Percentiles rank a stretch among this genome's conserved stretches.
Conservation (phyloP, 805 yeast species). For the Priceomyces medius region DNA sequence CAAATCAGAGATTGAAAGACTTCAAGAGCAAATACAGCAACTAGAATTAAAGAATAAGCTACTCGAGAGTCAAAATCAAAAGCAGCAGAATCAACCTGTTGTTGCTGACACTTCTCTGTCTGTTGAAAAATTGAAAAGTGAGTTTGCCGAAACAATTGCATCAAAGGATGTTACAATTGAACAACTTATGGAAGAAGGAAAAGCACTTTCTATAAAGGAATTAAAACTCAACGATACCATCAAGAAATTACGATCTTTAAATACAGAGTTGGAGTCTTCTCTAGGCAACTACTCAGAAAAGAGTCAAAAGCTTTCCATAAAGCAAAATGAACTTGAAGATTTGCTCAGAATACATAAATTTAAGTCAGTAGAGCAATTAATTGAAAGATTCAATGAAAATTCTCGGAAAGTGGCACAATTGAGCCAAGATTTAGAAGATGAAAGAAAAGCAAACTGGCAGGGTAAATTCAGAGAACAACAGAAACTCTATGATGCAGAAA, state of each 20-base stretch:
- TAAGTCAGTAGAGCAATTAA: slow-evolving; percentile 27
- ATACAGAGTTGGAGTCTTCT: slow-evolving; percentile 29
- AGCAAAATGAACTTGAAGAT: slow-evolving; percentile 40
- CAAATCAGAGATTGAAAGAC: slow-evolving; percentile 4
- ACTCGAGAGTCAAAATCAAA: slow-evolving; percentile 1
- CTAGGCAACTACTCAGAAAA: slow-evolving; percentile 29
- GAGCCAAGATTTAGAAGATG: slow-evolving; percentile 16
- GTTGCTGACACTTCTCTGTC: slow-evolving; percentile 1
- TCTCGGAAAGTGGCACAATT: slow-evolving; percentile 13
- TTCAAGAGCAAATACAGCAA: slow-evolving; percentile 1
- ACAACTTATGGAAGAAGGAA: slow-evolving; percentile 73
- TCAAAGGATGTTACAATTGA: slow-evolving; percentile 62
- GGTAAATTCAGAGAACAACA: slow-evolving; percentile 24
- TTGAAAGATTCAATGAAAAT: slow-evolving; percentile 17
- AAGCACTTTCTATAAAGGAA: slow-evolving; percentile 68
- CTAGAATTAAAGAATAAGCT: not conserved
- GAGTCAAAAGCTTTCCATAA: slow-evolving; percentile 28
- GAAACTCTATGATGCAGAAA: slow-evolving; percentile 22
- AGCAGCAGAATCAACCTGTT: not conserved
- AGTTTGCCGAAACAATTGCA: slow-evolving; percentile 29
- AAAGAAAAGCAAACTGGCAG: slow-evolving; percentile 22
- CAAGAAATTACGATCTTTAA: slow-evolving; percentile 50
- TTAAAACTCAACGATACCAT: slow-evolving; percentile 64
- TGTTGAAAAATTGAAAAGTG: slow-evolving; percentile 12
- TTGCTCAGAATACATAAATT: slow-evolving; percentile 26